Conservation (phyloP, 2,329 filamentous ascomycete genomes). For the Thielaviopsis punctulata region DNA sequence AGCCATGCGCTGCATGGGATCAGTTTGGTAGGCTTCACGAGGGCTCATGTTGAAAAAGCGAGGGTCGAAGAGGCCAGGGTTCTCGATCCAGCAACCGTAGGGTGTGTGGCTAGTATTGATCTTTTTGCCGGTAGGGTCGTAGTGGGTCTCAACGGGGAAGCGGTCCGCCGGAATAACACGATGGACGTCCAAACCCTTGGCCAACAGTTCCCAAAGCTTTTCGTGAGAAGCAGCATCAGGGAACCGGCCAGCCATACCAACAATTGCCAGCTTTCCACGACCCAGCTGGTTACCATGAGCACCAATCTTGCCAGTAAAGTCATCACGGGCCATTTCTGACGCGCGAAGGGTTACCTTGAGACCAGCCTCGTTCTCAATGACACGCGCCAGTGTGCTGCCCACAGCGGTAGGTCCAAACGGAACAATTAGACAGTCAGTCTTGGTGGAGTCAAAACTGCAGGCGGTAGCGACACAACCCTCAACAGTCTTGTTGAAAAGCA, state of each 20-base stretch:
- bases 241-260: constrained; percentile 39
- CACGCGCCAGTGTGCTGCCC: constrained; percentile 27
- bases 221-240: constrained; percentile 24
- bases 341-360: constrained; percentile 26
- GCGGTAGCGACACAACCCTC: constrained; percentile 29
- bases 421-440: constrained; percentile 27
- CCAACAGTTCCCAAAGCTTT: constrained; percentile 47
- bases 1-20: constrained; percentile 59
- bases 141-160: constrained; percentile 50
- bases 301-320: constrained; percentile 22
- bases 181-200: constrained; percentile 50
- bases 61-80: constrained; percentile 58
- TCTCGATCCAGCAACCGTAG: constrained; percentile 52
- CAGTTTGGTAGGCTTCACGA: constrained; percentile 55
- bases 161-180: constrained; percentile 44
- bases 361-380: constrained; percentile 25
- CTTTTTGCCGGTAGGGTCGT: constrained; percentile 47
- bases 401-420: constrained; percentile 34
- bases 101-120: constrained; percentile 53
- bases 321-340: constrained; percentile 20
- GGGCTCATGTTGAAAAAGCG: constrained; percentile 75
- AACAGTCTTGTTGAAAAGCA: constrained; percentile 31
- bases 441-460: constrained; percentile 19
- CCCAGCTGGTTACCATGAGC: constrained; percentile 28
- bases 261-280: constrained; percentile 62